These are phyloP conservation scores for Anacardium occidentale DNA, from an alignment of 345 rosid genomes.

Conservation along the genomic window DNA sequence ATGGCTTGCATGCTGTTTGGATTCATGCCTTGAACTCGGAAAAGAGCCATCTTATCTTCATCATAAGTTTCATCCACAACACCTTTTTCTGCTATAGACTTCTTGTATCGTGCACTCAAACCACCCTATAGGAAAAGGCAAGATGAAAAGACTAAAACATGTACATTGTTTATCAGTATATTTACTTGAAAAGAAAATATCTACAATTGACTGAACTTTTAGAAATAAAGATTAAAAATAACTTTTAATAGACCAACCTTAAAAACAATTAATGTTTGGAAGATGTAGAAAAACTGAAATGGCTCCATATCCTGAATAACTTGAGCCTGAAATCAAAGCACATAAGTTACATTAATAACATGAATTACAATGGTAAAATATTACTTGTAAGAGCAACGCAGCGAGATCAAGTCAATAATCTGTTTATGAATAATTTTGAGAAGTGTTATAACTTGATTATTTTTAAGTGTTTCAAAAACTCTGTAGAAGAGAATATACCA, in stretches of 20 bases:
- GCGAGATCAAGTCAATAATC: slow-evolving; percentile 3
- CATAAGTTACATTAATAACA: neutral
- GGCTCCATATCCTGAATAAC: slow-evolving; percentile 67
- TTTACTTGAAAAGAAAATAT: neutral
- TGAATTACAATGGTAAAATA: neutral
- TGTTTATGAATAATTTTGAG: neutral
- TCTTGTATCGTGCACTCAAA: slow-evolving; percentile 50
- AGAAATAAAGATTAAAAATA: slow-evolving; percentile 2
- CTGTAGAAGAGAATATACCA: slow-evolving; percentile 49
- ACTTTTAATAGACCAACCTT: slow-evolving; percentile 45
- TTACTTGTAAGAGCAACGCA: slow-evolving; percentile 4
- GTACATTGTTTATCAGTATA: neutral
- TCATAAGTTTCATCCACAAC: slow-evolving; percentile 45
- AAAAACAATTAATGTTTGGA: slow-evolving; percentile 50
- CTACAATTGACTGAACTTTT: neutral
- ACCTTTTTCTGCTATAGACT: slow-evolving; percentile 42
- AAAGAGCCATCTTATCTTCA: slow-evolving; percentile 52
- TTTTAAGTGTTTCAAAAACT: slow-evolving; percentile 6
- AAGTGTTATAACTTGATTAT: neutral
- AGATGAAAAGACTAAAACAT: slow-evolving; percentile 10
- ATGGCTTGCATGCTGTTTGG: slow-evolving; percentile 74
- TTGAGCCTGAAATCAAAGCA: slow-evolving; percentile 53
- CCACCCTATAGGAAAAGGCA: slow-evolving; percentile 58
- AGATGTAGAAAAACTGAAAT: slow-evolving; percentile 51
- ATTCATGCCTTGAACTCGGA: slow-evolving; percentile 70